These are phyloP conservation scores for Penicillium bovifimosum DNA, from an alignment of 495 filamentous ascomycete species.

Conservation along the genomic window DNA sequence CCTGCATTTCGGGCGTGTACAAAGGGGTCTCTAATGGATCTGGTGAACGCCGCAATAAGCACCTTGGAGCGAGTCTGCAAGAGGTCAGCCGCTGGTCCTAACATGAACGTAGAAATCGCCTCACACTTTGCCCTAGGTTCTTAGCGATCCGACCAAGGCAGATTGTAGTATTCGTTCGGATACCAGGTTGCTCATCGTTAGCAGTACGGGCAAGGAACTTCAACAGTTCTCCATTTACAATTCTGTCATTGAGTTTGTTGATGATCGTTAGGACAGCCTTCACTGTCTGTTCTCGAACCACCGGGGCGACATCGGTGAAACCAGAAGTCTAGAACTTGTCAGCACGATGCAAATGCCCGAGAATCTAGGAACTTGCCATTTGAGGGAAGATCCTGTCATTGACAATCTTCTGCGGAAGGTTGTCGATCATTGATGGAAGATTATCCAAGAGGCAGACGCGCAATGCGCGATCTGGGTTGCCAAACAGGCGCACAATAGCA, in stretches of 20 bases:
- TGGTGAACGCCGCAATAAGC: conserved; percentile 81
- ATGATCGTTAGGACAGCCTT: conserved; percentile 85
- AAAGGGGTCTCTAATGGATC: conserved; percentile 88
- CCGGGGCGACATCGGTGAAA: conserved; percentile 83
- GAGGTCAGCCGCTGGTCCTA: conserved; percentile 16
- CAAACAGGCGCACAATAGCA: conserved; percentile 80
- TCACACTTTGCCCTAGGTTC: conserved; percentile 67
- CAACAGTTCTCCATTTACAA: conserved; percentile 87
- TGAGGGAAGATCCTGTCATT: conserved; percentile 97
- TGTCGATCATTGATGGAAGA: conserved; percentile 84
- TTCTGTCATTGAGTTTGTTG: conserved; percentile 82
- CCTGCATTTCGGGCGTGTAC: conserved; percentile 87
- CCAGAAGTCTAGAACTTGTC: conserved; percentile 61
- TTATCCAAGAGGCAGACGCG: conserved; percentile 89
- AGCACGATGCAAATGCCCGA: conserved; percentile 6
- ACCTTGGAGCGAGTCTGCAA: conserved; percentile 73
- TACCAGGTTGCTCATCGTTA: conserved; percentile 96
- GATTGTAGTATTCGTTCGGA: conserved; percentile 96
- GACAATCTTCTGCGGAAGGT: conserved; percentile 80
- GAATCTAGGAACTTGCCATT: conserved; percentile 50
- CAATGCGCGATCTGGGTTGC: conserved; percentile 85
- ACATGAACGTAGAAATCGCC: conserved; percentile 7
- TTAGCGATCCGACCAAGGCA: conserved; percentile 94
- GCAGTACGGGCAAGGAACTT: conserved; percentile 91
- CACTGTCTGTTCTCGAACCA: conserved; percentile 92